Evolutionary conservation across 1,139 yeast species (phyloP).

Genomic region (Debaryomyces fabryi): DNA sequence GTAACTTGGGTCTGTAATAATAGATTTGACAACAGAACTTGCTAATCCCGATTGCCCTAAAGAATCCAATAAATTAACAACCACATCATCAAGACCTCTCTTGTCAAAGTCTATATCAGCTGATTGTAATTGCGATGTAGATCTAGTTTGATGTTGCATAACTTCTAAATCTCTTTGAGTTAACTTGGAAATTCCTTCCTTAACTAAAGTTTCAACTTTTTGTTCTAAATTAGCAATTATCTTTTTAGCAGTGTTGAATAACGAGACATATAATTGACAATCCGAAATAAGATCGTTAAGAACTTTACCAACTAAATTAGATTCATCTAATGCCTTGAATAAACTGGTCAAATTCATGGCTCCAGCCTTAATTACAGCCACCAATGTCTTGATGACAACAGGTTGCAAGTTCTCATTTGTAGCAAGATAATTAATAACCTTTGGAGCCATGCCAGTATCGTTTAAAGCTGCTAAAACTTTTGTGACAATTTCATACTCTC

Average conservation of each 20-base stretch:
- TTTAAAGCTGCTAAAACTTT: slow-evolving; percentile 43
- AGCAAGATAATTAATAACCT: slow-evolving; percentile 39
- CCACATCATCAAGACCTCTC: slow-evolving; percentile 34
- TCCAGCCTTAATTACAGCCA: slow-evolving; percentile 37
- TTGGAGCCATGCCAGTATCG: slow-evolving; percentile 43
- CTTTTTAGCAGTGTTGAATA: slow-evolving; percentile 37
- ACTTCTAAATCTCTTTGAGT: slow-evolving; percentile 5
- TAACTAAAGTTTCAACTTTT: slow-evolving; percentile 29
- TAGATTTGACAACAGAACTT: slow-evolving; percentile 41
- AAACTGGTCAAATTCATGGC: slow-evolving; percentile 35
- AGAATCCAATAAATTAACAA: slow-evolving; percentile 43
- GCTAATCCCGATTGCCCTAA: slow-evolving; percentile 48
- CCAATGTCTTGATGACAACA: slow-evolving; percentile 35
- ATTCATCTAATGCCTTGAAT: slow-evolving; percentile 42
- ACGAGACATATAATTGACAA: slow-evolving; percentile 42
- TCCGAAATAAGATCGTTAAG: slow-evolving; percentile 44
- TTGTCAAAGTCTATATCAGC: slow-evolving; percentile 15
- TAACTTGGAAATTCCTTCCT: slow-evolving; percentile 21
- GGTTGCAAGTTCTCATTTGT: slow-evolving; percentile 38
- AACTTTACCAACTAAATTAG: slow-evolving; percentile 40
- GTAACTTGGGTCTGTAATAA: slow-evolving; percentile 42
- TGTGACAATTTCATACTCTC: slow-evolving; percentile 45
- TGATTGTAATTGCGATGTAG: neutral
- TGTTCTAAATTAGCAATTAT: slow-evolving; percentile 32
- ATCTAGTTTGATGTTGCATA: neutral